These are phyloP conservation scores for Phytophthora crassamura DNA, from an alignment of 352 stramenopile species.

Conservation along the genomic window DNA sequence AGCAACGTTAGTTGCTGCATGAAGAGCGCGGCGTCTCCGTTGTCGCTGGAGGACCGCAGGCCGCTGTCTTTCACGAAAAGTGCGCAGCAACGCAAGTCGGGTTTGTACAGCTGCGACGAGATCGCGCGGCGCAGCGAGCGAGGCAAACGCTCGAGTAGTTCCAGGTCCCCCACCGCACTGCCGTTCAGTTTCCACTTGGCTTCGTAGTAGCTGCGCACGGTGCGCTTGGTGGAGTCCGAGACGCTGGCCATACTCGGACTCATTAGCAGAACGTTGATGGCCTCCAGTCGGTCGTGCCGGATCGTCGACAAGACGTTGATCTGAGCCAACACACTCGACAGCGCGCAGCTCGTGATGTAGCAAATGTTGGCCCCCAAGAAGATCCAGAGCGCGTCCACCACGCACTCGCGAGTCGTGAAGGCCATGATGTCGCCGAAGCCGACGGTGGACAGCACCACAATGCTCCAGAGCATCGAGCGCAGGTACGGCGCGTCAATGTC, in stretches of 20 bases:
- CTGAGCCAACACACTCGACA: slow-evolving; percentile 68
- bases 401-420: slow-evolving; percentile 62
- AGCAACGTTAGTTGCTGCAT: slow-evolving; percentile 43
- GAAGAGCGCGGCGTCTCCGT: slow-evolving; percentile 34
- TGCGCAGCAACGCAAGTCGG: slow-evolving; percentile 42
- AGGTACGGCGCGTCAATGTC: slow-evolving; percentile 68
- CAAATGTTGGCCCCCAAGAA: slow-evolving; percentile 78
- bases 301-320: slow-evolving; percentile 56
- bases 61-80: slow-evolving; percentile 34
- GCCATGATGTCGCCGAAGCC: slow-evolving; percentile 74
- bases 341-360: slow-evolving; percentile 68
- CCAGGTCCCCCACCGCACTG: slow-evolving; percentile 56
- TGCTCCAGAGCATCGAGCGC: slow-evolving; percentile 71
- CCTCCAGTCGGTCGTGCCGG: slow-evolving; percentile 56
- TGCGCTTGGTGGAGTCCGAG: slow-evolving; percentile 54
- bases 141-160: slow-evolving; percentile 57
- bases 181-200: slow-evolving; percentile 81
- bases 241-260: slow-evolving; percentile 46
- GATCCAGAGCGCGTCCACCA: slow-evolving; percentile 72
- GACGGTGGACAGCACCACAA: slow-evolving; percentile 75
- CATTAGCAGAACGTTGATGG: slow-evolving; percentile 68
- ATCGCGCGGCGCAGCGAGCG: slow-evolving; percentile 50
- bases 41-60: slow-evolving; percentile 2
- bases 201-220: slow-evolving; percentile 69
- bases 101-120: slow-evolving; percentile 38